These are phyloP conservation scores for Fusarium floridanum DNA, from an alignment of 2,329 filamentous ascomycete species.

Conservation along the genomic window DNA sequence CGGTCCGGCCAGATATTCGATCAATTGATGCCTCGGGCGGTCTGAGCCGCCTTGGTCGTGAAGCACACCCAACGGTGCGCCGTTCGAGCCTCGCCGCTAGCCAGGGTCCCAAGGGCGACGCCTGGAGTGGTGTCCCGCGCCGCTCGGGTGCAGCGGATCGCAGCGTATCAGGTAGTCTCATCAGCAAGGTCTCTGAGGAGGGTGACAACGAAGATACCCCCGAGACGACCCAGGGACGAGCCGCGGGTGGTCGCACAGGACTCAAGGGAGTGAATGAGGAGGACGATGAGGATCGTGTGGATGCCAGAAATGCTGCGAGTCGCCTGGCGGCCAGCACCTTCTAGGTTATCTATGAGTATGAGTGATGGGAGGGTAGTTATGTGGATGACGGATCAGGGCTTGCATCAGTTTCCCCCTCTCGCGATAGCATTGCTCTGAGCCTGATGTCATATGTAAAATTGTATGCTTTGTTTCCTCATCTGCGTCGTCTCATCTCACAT, in stretches of 20 bases:
- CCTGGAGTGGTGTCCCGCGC: conserved; percentile 94
- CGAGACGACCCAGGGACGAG: conserved; percentile 52
- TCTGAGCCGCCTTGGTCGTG: conserved; percentile 88
- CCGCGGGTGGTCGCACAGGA: conserved; percentile 58
- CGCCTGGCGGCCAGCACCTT: conserved; percentile 95
- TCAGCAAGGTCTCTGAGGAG: conserved; percentile 74
- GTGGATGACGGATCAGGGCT: conserved; percentile 31
- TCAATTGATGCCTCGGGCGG: conserved; percentile 93
- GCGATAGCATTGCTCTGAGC: conserved; percentile 44
- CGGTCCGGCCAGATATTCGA: conserved; percentile 90
- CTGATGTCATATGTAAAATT: conserved; percentile 42
- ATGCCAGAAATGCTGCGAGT: conserved; percentile 95
- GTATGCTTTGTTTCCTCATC: conserved; percentile 24
- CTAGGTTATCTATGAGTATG: conserved; percentile 56
- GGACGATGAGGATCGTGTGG: conserved; percentile 92
- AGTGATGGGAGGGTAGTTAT: conserved; percentile 28
- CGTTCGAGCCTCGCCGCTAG: conserved; percentile 84
- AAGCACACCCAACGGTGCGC: conserved; percentile 82
- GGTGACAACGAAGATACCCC: conserved; percentile 62
- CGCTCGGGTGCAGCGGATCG: conserved; percentile 82
- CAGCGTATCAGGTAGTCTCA: conserved; percentile 80
- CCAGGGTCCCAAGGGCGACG: conserved; percentile 97
- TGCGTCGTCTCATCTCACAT: conserved; percentile 6
- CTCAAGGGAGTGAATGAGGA: conserved; percentile 77
- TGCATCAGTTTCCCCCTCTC: conserved; percentile 38